A percentile compares a stretch with the other conserved stretches of the same genome.
phyloP scores from a whole-genome alignment of 495 filamentous ascomycete genomes.

The Annulohypoxylon maeteangense region DNA sequence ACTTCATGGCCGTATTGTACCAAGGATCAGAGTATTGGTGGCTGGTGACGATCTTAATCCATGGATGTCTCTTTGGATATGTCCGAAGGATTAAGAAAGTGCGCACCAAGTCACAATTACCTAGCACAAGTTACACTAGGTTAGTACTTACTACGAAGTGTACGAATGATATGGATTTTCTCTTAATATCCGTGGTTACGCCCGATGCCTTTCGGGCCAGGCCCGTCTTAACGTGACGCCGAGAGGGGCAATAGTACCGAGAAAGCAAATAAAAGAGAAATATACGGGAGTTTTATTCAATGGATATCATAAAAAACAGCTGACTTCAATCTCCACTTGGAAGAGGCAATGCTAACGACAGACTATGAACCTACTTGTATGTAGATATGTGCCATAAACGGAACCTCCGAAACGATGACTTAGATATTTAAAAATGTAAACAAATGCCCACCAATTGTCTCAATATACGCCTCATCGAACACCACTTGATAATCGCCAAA shows the following conservation, averaged over 20 bases:
- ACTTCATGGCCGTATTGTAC: not conserved
- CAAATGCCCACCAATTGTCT: not conserved
- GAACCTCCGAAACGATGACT: not conserved
- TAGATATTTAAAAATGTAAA: not conserved
- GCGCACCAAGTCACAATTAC: not conserved
- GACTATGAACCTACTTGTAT: not conserved
- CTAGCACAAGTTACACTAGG: not conserved
- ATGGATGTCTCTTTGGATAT: not conserved
- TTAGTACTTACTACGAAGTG: not conserved
- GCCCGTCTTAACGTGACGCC: not conserved
- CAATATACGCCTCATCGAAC: not conserved
- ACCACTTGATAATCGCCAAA: not conserved
- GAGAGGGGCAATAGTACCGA: not conserved
- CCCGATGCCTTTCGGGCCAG: not conserved
- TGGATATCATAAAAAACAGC: not conserved
- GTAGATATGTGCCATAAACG: not conserved
- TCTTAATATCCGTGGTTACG: not conserved
- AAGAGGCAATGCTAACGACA: not conserved
- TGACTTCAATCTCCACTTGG: not conserved
- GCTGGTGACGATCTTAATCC: not conserved
- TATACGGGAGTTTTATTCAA: not conserved
- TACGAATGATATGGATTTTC: not conserved
- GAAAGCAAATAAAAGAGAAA: not conserved
- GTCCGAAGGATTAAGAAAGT: not conserved
- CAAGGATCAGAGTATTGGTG: not conserved